Conservation (phyloP, 345 rosid species). For the Raphanus raphanistrum region DNA sequence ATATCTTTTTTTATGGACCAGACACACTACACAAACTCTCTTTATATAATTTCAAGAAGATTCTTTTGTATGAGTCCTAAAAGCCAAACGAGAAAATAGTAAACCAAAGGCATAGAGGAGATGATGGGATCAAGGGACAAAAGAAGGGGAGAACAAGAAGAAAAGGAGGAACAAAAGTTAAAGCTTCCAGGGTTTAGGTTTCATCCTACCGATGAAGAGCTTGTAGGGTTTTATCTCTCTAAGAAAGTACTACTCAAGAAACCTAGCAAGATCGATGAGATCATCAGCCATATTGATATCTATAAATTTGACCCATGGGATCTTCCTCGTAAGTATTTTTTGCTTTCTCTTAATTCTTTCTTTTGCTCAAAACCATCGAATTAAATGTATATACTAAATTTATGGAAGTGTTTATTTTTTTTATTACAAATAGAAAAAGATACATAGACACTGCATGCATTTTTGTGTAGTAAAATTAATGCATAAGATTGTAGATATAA, state of each 20-base stretch:
- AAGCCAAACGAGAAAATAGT: conserved; percentile 14
- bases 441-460: not conserved
- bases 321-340: conserved; percentile 70
- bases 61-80: conserved; percentile 19
- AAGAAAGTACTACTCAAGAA: conserved; percentile 60
- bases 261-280: conserved; percentile 52
- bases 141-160: conserved; percentile 12
- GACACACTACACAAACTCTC: conserved; percentile 20
- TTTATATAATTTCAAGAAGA: conserved; percentile 31
- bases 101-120: conserved; percentile 28
- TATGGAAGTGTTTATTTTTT: not conserved
- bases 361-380: not conserved
- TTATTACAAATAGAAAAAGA: not conserved
- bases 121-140: conserved; percentile 19
- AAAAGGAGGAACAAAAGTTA: conserved; percentile 37
- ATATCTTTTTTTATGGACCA: not conserved
- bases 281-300: conserved; percentile 59
- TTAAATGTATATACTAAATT: not conserved
- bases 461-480: not conserved
- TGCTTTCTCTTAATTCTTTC: not conserved
- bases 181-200: conserved; percentile 86
- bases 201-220: conserved; percentile 90
- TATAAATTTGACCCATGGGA: conserved; percentile 69
- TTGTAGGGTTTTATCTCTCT: conserved; percentile 73
- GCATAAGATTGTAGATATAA: not conserved